Conservation (phyloP, 139 green algal genomes). For the Chlamydomonas sp. region DNA sequence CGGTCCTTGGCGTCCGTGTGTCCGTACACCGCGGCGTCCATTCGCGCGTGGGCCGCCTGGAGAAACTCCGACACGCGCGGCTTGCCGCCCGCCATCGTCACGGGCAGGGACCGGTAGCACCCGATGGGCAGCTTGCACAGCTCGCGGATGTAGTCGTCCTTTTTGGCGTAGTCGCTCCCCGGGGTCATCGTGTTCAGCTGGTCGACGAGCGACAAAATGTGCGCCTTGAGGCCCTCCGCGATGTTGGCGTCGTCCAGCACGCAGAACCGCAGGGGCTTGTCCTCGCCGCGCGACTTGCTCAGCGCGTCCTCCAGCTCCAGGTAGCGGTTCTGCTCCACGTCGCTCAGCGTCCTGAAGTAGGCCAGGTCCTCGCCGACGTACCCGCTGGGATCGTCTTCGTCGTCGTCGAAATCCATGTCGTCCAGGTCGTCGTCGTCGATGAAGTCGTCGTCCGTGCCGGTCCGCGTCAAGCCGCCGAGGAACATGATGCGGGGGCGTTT, state of each 20-base stretch:
- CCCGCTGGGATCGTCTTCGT: too few relatives aligned
- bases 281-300: not conserved
- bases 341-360: too few relatives aligned
- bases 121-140: not conserved
- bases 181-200: too few relatives aligned
- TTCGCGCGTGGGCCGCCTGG: not conserved
- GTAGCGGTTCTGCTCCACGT: too few relatives aligned
- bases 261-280: not conserved
- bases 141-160: not conserved
- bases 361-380: too few relatives aligned
- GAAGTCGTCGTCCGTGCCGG: too few relatives aligned
- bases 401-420: too few relatives aligned
- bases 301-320: not conserved
- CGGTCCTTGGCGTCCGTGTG: slow-evolving; percentile 12
- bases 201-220: too few relatives aligned
- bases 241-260: not conserved
- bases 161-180: not conserved
- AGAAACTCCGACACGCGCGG: not conserved
- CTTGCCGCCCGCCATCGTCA: not conserved
- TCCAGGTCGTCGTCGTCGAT: too few relatives aligned
- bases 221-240: not conserved
- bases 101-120: not conserved
- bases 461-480: too few relatives aligned
- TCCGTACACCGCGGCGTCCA: not conserved
- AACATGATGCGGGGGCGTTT: too few relatives aligned